phyloP scores from a whole-genome alignment of 371 early-diverging fungal genomes.

The Mucor mucedo region DNA sequence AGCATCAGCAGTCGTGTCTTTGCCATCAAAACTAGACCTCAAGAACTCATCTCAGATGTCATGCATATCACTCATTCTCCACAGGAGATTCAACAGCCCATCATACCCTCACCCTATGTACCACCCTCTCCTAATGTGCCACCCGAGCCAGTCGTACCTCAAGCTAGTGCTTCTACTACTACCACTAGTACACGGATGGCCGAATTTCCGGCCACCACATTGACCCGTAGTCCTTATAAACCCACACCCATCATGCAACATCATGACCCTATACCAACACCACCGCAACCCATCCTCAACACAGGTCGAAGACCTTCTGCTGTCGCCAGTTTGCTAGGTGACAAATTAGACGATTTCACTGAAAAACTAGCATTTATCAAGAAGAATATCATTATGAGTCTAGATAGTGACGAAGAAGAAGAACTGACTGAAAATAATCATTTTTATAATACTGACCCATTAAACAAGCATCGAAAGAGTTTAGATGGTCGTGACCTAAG shows the following conservation, averaged over 20 bases:
- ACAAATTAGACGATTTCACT: slow-evolving; percentile 50
- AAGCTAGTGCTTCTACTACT: too few species aligned
- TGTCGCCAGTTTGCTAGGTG: slow-evolving; percentile 38
- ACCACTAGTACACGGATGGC: not conserved
- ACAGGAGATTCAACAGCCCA: not conserved
- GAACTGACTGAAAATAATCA: slow-evolving; percentile 2
- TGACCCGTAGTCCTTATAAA: slow-evolving; percentile 14
- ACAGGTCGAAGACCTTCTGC: slow-evolving; percentile 27
- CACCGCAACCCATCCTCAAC: not conserved
- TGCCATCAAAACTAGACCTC: slow-evolving; percentile 13
- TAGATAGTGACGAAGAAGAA: slow-evolving; percentile 29
- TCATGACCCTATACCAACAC: not conserved
- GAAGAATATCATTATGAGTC: slow-evolving; percentile 50
- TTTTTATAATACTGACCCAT: slow-evolving; percentile 3
- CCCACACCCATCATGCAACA: slow-evolving; percentile 13
- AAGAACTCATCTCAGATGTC: not conserved
- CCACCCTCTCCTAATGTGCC: not conserved
- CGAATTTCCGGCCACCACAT: slow-evolving; percentile 15
- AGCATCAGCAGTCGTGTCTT: slow-evolving; percentile 14
- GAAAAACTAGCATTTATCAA: slow-evolving; percentile 49
- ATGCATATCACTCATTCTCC: not conserved
- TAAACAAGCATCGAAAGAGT: slow-evolving; percentile 2
- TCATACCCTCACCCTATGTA: not conserved
- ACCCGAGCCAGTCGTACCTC: too few species aligned
- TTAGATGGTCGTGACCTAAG: not conserved